Percentiles rank a stretch among this genome's conserved stretches.
phyloP scores from a whole-genome alignment of 495 filamentous ascomycete species.

The Lasiosphaeris hirsuta region DNA sequence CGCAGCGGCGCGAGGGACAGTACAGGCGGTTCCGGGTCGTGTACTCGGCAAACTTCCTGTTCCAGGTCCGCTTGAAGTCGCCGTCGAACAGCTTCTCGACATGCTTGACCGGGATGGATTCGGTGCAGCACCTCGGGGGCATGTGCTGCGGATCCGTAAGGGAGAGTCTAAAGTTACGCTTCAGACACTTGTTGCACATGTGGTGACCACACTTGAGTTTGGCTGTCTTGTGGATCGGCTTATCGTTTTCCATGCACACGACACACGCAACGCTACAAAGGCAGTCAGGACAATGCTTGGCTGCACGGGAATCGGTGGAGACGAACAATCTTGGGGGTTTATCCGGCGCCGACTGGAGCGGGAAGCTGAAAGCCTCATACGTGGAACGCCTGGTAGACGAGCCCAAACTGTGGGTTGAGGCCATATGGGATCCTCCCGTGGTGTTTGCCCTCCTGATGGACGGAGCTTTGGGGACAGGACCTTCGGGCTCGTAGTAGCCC shows the following conservation, averaged over 20 bases:
- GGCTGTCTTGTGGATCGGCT: constrained; percentile 56
- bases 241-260: constrained; percentile 62
- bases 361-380: constrained; percentile 30
- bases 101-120: constrained; percentile 68
- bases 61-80: constrained; percentile 73
- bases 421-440: constrained; percentile 32
- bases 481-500: constrained; percentile 41
- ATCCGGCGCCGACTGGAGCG: constrained; percentile 28
- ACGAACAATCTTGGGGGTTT: constrained; percentile 36
- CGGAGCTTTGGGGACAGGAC: constrained; percentile 19
- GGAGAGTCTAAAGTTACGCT: constrained; percentile 67
- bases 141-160: constrained; percentile 72
- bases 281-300: constrained; percentile 18
- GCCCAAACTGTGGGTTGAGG: constrained; percentile 38
- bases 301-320: background rate
- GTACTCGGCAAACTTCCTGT: constrained; percentile 69
- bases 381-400: constrained; percentile 38
- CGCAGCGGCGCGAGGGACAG: constrained; percentile 67
- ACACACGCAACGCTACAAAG: constrained; percentile 60
- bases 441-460: constrained; percentile 34
- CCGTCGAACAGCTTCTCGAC: constrained; percentile 71
- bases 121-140: constrained; percentile 74
- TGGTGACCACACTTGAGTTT: constrained; percentile 72
- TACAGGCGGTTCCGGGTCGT: constrained; percentile 71
- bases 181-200: constrained; percentile 74